Evolutionary conservation across 2,329 filamentous ascomycete species (phyloP), one percentile per base, ranked within the genome.

Genomic region (Dothistroma septosporum): DNA sequence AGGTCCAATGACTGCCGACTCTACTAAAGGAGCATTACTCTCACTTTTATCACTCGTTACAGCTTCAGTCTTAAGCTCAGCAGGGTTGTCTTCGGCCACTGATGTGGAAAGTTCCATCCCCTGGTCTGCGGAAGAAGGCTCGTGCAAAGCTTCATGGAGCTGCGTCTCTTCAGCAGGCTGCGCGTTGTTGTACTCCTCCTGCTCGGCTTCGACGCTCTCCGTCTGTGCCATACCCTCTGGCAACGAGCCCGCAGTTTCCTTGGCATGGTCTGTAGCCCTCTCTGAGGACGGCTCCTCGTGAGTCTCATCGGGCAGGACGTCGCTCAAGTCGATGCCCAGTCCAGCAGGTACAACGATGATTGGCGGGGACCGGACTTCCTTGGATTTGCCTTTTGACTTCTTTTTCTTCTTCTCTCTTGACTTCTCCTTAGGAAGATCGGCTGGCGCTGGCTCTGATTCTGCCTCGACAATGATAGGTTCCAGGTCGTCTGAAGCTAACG

Each of bases 311-410:
- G 59, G 52, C 35, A 58, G 48, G 37, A 41, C 28, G 46, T 64
- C 61, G 12, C 52, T 55, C 19, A 60, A 58, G 28, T 58, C 61
- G 44, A 66, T 66, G 12, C 60, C 65, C 21, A 67, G 49, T 10
- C 65, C 65, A 6, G 59, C 33, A 9, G 63, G 54, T 19, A 50
- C 48, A 19, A 19, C 53, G 9, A 57, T 24, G 22, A 58, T 35
- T 47, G 59, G 59, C n/a, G 52, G 37, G 7, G 47, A n/a, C 10
- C n/a, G 19, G 4, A 28, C 33, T 9, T 48, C 49, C 24, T 56
- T 52, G 14, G 58, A 57, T 12, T 57, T 61, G 55, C 41, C 59
- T 35, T 62, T 64, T 9, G 62, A 60, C 46, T 63, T 65, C 31
- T 64, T 65, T 53, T 58, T 63, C 32, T 60, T 55, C 11, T 35